Evolutionary conservation across 2,329 filamentous ascomycete genomes (phyloP).

Genomic region (Zalaria obscura): DNA sequence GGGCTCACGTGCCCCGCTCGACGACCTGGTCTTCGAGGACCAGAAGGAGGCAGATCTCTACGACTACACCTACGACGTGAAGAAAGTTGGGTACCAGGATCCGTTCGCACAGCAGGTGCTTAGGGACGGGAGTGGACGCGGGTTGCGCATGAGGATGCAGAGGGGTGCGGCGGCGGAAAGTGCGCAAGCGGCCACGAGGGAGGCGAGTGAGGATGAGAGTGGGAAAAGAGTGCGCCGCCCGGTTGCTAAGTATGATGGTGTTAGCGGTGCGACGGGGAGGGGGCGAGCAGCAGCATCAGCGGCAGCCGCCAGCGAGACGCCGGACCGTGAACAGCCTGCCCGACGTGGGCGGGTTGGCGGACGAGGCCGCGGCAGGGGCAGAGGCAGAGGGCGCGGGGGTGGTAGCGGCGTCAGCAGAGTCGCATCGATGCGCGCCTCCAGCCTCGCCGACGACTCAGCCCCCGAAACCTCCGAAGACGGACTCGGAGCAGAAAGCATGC

Average conservation of each 20-base stretch:
- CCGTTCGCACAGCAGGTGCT: constrained; percentile 39
- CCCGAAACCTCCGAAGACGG: constrained; percentile 6
- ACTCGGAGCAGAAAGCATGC: constrained; percentile 5
- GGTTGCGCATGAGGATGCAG: constrained; percentile 30
- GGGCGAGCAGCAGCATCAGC: constrained; percentile 4
- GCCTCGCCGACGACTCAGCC: constrained; percentile 15
- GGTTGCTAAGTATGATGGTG: constrained; percentile 8
- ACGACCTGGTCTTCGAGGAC: constrained; percentile 39
- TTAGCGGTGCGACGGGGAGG: constrained; percentile 3
- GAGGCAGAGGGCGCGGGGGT: constrained; percentile 4
- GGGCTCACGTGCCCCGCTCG: constrained; percentile 31
- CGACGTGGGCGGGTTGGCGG: constrained; percentile 4
- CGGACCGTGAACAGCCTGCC: constrained; percentile 4
- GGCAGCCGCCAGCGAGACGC: constrained; percentile 6
- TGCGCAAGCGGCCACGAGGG: constrained; percentile 5
- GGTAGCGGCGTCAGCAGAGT: constrained; percentile 11
- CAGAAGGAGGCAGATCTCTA: constrained; percentile 48
- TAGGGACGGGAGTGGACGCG: constrained; percentile 30
- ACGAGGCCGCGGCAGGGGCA: constrained; percentile 4
- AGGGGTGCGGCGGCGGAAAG: constrained; percentile 21
- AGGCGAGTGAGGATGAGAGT: constrained; percentile 6
- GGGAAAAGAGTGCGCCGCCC: constrained; percentile 6
- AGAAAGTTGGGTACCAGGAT: constrained; percentile 39
- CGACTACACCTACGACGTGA: constrained; percentile 42
- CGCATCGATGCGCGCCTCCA: constrained; percentile 31